Evolutionary conservation across 805 yeast genomes (phyloP), one percentile per base, ranked within the genome.

Genomic region (Isabelozyma gotoi): DNA sequence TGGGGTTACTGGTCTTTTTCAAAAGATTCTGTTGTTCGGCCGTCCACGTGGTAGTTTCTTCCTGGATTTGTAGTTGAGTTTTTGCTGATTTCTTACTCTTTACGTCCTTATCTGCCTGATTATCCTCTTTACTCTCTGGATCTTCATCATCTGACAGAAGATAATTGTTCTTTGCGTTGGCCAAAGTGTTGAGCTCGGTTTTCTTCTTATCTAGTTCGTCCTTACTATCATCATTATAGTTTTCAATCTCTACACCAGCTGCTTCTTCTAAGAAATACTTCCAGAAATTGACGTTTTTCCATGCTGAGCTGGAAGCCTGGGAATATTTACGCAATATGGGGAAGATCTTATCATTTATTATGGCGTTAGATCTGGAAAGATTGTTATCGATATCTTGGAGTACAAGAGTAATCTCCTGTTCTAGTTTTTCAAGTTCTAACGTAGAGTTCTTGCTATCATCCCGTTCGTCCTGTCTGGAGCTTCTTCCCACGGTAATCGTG

Each of bases 341-440:
- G 24, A 87, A 71, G 21, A 89, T 74, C 34, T 76, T 74, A 47
- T 84, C 85, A 38, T 81, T 81, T 19, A 90, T 80, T 27, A 83
- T 75, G 37, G 81, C 74, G 58, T 85, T 88, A 16, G 91, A 80
- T 36, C 76, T 71, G 10, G 85, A 77, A 39, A 89, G 73, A 55
- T 88, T 84, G 38, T 81, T 76, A 64, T 89, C 96, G 18, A 90
- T 86, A 38, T 82, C 84, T 60, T 88, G 96, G 38, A 90, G 65
- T 5, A 82, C 79, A 41, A 85, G 61, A 0, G 96, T 88, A 34
- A 88, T 85, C 56, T 83, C 85, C 59, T 86, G 95, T 55, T 89
- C 96, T 36, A 88, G 61, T 52, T 79, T 72, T 55, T 88, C 95
- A 32, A 71, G 52, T 47, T 68, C 74, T 29, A 61, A 51, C n/a